Percentiles rank a stretch among this genome's conserved stretches.
phyloP scores from a whole-genome alignment of 306 rosid genomes.

The Vigna reflexopilosa region DNA sequence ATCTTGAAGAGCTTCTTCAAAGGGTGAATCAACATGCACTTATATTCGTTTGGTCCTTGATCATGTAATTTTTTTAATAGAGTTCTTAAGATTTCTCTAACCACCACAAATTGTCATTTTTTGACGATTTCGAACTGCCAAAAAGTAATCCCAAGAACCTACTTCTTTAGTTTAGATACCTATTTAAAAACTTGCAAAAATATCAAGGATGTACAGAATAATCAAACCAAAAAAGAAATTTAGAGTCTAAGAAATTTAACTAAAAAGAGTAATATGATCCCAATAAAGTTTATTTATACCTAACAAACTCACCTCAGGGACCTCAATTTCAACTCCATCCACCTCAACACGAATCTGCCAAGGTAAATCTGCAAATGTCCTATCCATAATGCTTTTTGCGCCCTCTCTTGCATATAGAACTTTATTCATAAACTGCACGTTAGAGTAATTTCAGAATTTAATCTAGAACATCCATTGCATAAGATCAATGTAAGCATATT shows the following conservation, averaged over 20 bases:
- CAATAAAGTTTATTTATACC: constrained; percentile 26
- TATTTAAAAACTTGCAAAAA: background rate
- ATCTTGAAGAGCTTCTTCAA: no score
- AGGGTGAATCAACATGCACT: no score
- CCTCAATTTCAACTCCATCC: constrained; percentile 98
- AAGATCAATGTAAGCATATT: constrained; percentile 37
- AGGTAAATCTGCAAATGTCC: constrained; percentile 94
- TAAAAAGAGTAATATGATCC: constrained; percentile 3
- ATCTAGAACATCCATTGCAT: constrained; percentile 22
- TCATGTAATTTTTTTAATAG: background rate
- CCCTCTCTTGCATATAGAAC: constrained; percentile 99
- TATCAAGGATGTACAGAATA: background rate
- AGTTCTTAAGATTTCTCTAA: background rate
- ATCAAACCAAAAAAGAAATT: background rate
- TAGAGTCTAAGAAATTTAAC: constrained; percentile 3
- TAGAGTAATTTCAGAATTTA: constrained; percentile 37
- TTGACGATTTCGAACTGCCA: background rate
- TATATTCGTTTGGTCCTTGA: no score
- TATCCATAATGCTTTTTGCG: constrained; percentile 92
- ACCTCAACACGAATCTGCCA: constrained; percentile 94
- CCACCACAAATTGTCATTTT: no score
- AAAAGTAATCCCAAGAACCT: background rate
- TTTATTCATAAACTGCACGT: constrained; percentile 97
- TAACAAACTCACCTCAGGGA: constrained; percentile 83
- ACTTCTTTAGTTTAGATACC: background rate